Evolutionary conservation across 2,329 filamentous ascomycete species (phyloP).

Genomic region (Pseudogymnoascus sp.): DNA sequence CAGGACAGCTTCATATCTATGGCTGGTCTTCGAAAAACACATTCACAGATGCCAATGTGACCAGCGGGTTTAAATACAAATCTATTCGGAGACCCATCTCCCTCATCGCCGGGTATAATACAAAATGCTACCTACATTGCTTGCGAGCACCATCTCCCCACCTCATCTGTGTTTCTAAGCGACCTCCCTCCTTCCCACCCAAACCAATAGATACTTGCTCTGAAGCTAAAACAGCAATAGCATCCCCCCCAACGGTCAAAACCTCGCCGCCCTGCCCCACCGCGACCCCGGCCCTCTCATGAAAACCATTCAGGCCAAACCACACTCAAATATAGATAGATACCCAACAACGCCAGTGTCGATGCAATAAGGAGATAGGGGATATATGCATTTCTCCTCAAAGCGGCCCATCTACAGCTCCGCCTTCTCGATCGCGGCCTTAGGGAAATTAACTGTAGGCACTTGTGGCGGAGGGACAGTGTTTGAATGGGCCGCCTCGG

Average conservation of each 20-base stretch:
- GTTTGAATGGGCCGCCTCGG: background rate
- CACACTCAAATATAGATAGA: background rate
- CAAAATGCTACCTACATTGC: slow-evolving; percentile 9
- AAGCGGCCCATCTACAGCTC: background rate
- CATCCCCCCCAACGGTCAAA: background rate
- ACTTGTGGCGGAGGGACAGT: background rate
- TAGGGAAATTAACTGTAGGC: background rate
- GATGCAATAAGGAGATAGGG: background rate
- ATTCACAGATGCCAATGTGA: background rate
- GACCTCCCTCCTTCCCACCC: background rate
- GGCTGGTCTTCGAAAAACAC: background rate
- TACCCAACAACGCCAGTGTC: background rate
- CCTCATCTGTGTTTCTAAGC: background rate
- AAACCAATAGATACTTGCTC: background rate
- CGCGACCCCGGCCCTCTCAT: background rate
- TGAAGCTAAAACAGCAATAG: background rate
- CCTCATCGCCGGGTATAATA: slow-evolving; percentile 2
- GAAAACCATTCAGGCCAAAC: background rate
- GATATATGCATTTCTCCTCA: background rate
- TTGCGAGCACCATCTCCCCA: background rate
- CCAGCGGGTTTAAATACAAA: background rate
- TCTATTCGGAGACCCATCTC: background rate
- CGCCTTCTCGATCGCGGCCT: background rate
- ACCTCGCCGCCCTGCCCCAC: background rate
- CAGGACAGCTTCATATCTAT: background rate